These are phyloP conservation scores for Meyerozyma elateridarum DNA, from an alignment of 1,139 yeast genomes.

Conservation along the genomic window DNA sequence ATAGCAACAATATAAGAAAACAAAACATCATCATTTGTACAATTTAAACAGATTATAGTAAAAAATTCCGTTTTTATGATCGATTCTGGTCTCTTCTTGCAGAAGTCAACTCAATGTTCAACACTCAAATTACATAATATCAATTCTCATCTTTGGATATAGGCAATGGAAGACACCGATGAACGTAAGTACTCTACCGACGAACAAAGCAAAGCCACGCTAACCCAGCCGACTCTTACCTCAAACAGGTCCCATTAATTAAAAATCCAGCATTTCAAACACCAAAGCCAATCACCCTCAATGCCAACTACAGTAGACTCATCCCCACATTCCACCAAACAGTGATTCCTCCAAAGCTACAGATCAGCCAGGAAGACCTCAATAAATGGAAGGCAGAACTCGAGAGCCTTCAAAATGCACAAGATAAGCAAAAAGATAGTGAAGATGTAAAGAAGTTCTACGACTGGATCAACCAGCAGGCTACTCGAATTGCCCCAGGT, in stretches of 20 bases:
- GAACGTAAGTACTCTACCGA: slow-evolving; percentile 20
- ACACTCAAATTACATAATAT: slow-evolving; percentile 7
- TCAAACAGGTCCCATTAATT: slow-evolving; percentile 55
- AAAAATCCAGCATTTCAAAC: slow-evolving; percentile 52
- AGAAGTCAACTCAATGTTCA: too few species aligned
- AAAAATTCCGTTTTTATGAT: slow-evolving; percentile 4
- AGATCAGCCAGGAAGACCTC: slow-evolving; percentile 24
- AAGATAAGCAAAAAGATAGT: slow-evolving; percentile 9
- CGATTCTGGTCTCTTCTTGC: too few species aligned
- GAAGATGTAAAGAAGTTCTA: slow-evolving; percentile 17
- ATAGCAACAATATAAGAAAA: not conserved
- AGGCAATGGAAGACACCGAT: slow-evolving; percentile 19
- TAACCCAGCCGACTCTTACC: slow-evolving; percentile 42
- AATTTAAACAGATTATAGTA: not conserved
- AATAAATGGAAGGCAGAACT: slow-evolving; percentile 27
- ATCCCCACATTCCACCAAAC: slow-evolving; percentile 30
- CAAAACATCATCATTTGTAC: not conserved
- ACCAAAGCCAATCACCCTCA: slow-evolving; percentile 54
- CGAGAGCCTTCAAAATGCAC: slow-evolving; percentile 7
- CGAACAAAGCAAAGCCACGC: too few species aligned
- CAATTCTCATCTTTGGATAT: not conserved
- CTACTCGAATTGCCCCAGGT: slow-evolving; percentile 40
- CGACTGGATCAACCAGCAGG: slow-evolving; percentile 34
- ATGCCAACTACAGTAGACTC: slow-evolving; percentile 41
- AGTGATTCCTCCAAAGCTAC: slow-evolving; percentile 38